Conservation (phyloP, 2,329 filamentous ascomycete genomes). For the Talaromyces piceae region DNA sequence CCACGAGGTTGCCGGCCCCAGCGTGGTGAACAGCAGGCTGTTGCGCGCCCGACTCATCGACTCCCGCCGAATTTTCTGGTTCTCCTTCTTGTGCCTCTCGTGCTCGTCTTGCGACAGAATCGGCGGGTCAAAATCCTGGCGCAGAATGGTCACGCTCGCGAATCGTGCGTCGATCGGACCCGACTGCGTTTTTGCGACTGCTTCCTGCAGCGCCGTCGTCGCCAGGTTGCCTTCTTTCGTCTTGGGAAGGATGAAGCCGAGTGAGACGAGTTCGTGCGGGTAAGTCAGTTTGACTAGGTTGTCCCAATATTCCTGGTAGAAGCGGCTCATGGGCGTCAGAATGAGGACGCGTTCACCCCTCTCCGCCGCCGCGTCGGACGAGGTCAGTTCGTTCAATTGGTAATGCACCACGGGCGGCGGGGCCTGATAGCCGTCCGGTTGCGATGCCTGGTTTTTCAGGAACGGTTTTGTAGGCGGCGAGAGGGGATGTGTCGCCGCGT, state of each 20-base stretch:
- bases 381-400: constrained; percentile 90
- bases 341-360: constrained; percentile 84
- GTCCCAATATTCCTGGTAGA: constrained; percentile 94
- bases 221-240: constrained; percentile 86
- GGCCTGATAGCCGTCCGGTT: constrained; percentile 42
- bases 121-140: constrained; percentile 87
- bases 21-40: constrained; percentile 86
- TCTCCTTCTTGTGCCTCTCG: constrained; percentile 83
- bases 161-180: constrained; percentile 76
- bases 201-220: constrained; percentile 71
- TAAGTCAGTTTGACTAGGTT: constrained; percentile 79
- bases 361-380: constrained; percentile 63
- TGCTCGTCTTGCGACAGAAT: constrained; percentile 72
- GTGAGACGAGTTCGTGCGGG: constrained; percentile 86
- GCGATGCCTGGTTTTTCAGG: constrained; percentile 52
- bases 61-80: constrained; percentile 78
- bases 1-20: constrained; percentile 88
- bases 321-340: constrained; percentile 84
- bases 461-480: constrained; percentile 69
- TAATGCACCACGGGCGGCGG: constrained; percentile 87
- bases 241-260: constrained; percentile 94
- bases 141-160: constrained; percentile 84
- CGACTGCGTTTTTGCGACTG: constrained; percentile 78
- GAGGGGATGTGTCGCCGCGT: constrained; percentile 60
- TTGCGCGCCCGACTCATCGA: constrained; percentile 93